A percentile compares a stretch with the other conserved stretches of the same genome.
phyloP scores from a whole-genome alignment of 2,329 filamentous ascomycete genomes.

The Colletotrichum coccodes region DNA sequence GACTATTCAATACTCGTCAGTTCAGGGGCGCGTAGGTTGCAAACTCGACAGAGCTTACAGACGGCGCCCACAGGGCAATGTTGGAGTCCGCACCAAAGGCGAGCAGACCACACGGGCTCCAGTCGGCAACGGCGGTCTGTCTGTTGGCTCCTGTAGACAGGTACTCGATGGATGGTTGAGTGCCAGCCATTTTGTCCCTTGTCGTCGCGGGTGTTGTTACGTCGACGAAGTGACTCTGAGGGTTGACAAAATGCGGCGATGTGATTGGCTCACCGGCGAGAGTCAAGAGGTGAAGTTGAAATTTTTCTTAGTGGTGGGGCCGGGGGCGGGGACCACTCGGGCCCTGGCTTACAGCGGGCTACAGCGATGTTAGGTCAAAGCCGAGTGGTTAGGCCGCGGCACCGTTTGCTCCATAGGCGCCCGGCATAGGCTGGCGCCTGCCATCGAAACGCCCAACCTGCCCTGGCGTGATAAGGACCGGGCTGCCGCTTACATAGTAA shows the following conservation, averaged over 20 bases:
- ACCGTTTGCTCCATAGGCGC: constrained; percentile 26
- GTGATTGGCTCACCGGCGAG: constrained; percentile 47
- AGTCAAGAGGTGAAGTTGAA: constrained; percentile 33
- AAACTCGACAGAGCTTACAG: constrained; percentile 13
- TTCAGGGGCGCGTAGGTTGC: background rate
- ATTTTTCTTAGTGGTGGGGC: constrained; percentile 26
- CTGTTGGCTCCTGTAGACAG: constrained; percentile 88
- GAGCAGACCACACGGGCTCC: constrained; percentile 78
- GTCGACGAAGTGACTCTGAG: constrained; percentile 42
- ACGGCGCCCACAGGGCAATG: constrained; percentile 86
- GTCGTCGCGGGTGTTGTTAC: constrained; percentile 7
- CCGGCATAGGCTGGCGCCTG: background rate
- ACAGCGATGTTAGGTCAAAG: background rate
- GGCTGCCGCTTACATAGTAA: background rate
- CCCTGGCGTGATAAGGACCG: background rate
- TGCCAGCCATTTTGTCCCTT: constrained; percentile 35
- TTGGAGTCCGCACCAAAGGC: constrained; percentile 92
- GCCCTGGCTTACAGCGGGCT: constrained; percentile 29
- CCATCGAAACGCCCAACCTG: background rate
- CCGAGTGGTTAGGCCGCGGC: constrained; percentile 17
- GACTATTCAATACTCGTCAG: constrained; percentile 18
- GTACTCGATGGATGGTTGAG: constrained; percentile 55
- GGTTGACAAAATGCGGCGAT: constrained; percentile 42
- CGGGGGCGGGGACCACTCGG: constrained; percentile 12
- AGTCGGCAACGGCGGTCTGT: constrained; percentile 90